A percentile compares a stretch with the other conserved stretches of the same genome.
These are phyloP conservation scores for Arachis stenosperma DNA, from an alignment of 306 rosid genomes.

Conservation along the genomic window DNA sequence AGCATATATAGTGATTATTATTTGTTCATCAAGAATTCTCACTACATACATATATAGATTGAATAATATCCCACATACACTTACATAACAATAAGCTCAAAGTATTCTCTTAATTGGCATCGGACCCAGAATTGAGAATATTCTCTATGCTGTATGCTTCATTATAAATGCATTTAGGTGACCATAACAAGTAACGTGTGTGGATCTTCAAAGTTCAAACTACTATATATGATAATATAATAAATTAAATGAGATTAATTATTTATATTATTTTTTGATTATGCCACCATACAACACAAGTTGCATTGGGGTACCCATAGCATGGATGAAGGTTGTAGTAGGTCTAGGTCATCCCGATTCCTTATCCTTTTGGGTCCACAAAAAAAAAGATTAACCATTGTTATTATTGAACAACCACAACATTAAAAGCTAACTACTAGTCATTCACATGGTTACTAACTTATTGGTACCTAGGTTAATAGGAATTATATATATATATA, in stretches of 20 bases:
- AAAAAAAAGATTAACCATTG: not conserved
- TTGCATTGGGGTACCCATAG: not conserved
- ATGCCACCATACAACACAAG: not conserved
- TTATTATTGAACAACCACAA: not conserved
- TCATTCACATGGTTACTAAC: not conserved
- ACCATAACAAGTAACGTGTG: not conserved
- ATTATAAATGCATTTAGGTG: not conserved
- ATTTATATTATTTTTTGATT: not conserved
- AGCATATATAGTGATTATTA: too few species aligned
- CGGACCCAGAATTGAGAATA: slow-evolving; percentile 13
- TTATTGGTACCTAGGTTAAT: too few species aligned
- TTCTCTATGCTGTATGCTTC: not conserved
- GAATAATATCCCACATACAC: not conserved
- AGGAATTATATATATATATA: too few species aligned
- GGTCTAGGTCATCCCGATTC: not conserved
- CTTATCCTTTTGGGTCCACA: not conserved
- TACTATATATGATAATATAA: not conserved
- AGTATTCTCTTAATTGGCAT: not conserved
- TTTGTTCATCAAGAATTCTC: too few species aligned
- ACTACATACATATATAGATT: too few species aligned
- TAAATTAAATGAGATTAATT: too few species aligned
- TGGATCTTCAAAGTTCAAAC: not conserved
- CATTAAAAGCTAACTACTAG: not conserved
- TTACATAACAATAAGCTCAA: not conserved
- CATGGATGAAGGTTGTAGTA: not conserved